These are phyloP conservation scores for Dactylellina drechsleri DNA, from an alignment of 2,329 filamentous ascomycete genomes.

Conservation along the genomic window DNA sequence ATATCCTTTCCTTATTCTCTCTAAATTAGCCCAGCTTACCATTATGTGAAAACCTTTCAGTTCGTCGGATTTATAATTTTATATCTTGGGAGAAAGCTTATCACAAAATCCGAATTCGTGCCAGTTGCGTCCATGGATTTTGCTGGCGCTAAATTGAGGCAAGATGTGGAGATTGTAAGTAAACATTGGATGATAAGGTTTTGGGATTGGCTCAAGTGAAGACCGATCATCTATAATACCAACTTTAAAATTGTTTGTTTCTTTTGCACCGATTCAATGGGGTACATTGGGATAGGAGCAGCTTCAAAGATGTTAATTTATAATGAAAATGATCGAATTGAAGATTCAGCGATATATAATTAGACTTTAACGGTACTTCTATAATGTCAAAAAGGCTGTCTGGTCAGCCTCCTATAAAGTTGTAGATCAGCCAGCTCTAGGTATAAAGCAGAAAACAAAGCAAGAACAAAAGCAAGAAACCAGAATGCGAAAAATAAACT, in stretches of 20 bases:
- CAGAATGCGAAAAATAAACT: neutral
- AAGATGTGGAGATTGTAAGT: constrained; percentile 40
- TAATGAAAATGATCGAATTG: neutral
- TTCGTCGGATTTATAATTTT: constrained; percentile 50
- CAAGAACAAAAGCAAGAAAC: neutral
- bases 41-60: neutral
- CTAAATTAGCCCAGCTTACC: neutral
- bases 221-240: neutral
- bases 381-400: too few species aligned
- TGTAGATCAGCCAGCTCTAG: neutral
- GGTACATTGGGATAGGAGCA: neutral
- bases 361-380: neutral
- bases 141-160: constrained; percentile 39
- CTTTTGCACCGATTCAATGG: too few species aligned
- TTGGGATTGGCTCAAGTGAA: constrained; percentile 51
- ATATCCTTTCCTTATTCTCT: neutral
- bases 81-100: constrained; percentile 43
- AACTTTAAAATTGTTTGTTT: neutral
- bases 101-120: constrained; percentile 50
- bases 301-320: neutral
- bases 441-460: neutral
- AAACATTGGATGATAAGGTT: constrained; percentile 47
- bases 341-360: neutral
- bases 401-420: neutral
- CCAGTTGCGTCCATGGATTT: constrained; percentile 52